Conservation (phyloP, 805 yeast species). For the Candida ulmi region DNA sequence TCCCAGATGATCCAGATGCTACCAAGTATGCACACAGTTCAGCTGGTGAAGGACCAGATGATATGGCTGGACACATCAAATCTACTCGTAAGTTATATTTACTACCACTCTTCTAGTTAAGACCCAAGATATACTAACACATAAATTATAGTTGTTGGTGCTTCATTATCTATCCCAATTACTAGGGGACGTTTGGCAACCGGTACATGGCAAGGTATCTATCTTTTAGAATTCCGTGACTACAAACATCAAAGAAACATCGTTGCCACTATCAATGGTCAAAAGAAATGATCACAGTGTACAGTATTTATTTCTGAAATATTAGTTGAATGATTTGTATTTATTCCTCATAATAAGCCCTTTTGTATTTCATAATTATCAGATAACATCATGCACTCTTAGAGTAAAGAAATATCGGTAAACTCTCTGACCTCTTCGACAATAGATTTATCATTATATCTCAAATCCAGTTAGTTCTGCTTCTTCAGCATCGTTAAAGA, state of each 20-base stretch:
- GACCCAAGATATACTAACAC: not conserved
- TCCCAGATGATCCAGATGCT: slow-evolving; percentile 50
- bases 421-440: too few species aligned
- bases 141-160: slow-evolving; percentile 46
- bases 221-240: slow-evolving; percentile 67
- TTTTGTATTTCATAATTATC: too few species aligned
- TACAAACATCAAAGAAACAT: slow-evolving; percentile 58
- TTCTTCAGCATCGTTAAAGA: slow-evolving; percentile 47
- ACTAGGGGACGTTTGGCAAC: slow-evolving; percentile 58
- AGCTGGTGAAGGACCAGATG: slow-evolving; percentile 76
- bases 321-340: too few species aligned
- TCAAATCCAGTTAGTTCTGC: slow-evolving; percentile 26
- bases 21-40: slow-evolving; percentile 18
- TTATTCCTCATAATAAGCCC: too few species aligned
- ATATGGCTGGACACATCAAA: slow-evolving; percentile 80
- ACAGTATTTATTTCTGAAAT: not conserved
- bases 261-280: slow-evolving; percentile 71
- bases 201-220: slow-evolving; percentile 87
- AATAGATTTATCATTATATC: too few species aligned
- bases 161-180: slow-evolving; percentile 62
- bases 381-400: too few species aligned
- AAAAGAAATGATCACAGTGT: slow-evolving; percentile 18
- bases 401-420: too few species aligned
- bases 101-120: not conserved
- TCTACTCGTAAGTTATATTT: slow-evolving; percentile 30